Evolutionary conservation across 441 rosid genomes (phyloP), one percentile per base, ranked within the genome.

Genomic region (Euphorbia celastroides): DNA sequence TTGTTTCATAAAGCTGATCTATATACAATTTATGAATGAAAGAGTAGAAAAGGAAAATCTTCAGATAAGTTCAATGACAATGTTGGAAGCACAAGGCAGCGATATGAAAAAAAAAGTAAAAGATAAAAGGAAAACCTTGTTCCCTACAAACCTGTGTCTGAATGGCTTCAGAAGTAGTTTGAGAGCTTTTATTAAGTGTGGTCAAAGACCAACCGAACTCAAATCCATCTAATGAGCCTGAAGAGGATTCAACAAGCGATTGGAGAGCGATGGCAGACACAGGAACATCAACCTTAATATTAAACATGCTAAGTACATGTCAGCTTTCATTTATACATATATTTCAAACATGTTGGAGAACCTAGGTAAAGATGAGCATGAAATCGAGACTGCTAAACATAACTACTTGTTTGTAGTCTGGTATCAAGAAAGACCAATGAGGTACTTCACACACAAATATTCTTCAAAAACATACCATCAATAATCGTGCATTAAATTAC

Each of bases 181-280:
- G 87, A 52, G 83, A 65, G 70, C 44, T 77, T 63, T 61, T 78
- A 59, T 78, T 81, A 28, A 77, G 70, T 25, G 91, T 81, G 58
- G 87, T 88, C 66, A 92, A 69, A 64, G 98, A 94, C 99, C 99
- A 92, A 67, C 98, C 99, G 62, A 84, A 73, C 80, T 94, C 98
- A 98, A 98, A 94, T 69, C 82, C 88, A 68, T 86, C 89, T 44
- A 59, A 46, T 57, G 85, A 80, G 67, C 94, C 84, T 38, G 81
- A 82, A 77, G 93, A 89, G 74, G 87, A 81, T 78, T 88, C 86
- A 63, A 86, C 60, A 60, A 94, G 83, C 62, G 96, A 87, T 78
- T 82, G 86, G 52, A 94, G 82, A 61, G 97, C 88, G 68, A 51
- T 50, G 74, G 93, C 77, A 69, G 97, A 87, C 68, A 51, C 76